phyloP scores from a whole-genome alignment of 148 eudicot genomes.

The Rhododendron simsii region DNA sequence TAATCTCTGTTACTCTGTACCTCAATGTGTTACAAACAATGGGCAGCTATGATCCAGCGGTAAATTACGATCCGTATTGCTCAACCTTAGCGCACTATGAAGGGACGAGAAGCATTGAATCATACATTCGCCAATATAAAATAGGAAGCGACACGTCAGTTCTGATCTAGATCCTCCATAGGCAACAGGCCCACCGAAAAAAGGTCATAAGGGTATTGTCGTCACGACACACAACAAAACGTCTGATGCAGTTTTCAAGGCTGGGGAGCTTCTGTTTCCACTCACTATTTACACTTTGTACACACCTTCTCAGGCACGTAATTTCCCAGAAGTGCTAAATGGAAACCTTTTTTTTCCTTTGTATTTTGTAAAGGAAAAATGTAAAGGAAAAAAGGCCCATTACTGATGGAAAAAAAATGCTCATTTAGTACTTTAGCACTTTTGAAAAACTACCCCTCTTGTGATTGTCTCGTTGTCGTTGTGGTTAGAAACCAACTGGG shows the following conservation, averaged over 20 bases:
- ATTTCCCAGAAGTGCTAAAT: not conserved
- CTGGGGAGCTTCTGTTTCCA: not conserved
- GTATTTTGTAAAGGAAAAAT: not conserved
- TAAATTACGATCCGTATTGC: not conserved
- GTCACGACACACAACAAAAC: conserved; percentile 3
- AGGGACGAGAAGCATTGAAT: not conserved
- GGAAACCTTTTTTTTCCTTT: not conserved
- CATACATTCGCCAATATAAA: not conserved
- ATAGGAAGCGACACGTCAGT: not conserved
- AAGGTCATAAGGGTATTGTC: conserved; percentile 13
- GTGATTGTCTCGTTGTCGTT: too few relatives aligned
- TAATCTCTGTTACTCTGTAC: too few relatives aligned
- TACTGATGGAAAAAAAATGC: too few relatives aligned
- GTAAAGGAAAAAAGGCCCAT: not conserved
- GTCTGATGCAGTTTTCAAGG: conserved; percentile 14
- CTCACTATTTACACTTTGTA: not conserved
- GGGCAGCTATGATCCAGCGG: not conserved
- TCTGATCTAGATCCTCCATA: not conserved
- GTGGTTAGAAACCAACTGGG: too few relatives aligned
- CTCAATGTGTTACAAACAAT: too few relatives aligned
- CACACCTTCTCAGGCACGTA: not conserved
- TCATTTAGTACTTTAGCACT: not conserved
- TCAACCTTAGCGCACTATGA: not conserved
- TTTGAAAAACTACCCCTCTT: too few relatives aligned
- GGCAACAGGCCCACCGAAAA: conserved; percentile 6